These are phyloP conservation scores for Kernera saxatilis DNA, from an alignment of 345 rosid species.

Conservation along the genomic window DNA sequence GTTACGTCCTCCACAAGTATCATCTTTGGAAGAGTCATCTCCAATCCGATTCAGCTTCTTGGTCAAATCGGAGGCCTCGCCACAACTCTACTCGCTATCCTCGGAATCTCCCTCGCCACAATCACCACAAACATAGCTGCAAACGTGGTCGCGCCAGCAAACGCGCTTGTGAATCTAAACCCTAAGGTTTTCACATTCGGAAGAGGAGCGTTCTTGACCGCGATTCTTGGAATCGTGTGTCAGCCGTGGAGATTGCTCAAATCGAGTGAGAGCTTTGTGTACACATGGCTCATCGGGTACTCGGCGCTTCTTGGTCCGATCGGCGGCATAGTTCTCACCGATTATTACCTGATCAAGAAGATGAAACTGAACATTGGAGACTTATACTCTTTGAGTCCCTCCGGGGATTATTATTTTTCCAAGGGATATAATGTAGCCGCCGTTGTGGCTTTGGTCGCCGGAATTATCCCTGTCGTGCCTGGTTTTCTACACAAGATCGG, in stretches of 20 bases:
- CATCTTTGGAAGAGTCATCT: slow-evolving; percentile 72
- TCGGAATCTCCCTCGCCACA: slow-evolving; percentile 83
- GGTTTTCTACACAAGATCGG: slow-evolving; percentile 77
- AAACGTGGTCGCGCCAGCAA: slow-evolving; percentile 88
- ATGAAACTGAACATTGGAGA: slow-evolving; percentile 47
- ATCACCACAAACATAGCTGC: slow-evolving; percentile 91
- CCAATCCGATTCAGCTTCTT: slow-evolving; percentile 74
- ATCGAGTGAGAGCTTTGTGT: slow-evolving; percentile 93
- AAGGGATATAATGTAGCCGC: slow-evolving; percentile 68
- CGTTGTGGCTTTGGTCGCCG: slow-evolving; percentile 48
- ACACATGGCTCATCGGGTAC: slow-evolving; percentile 89
- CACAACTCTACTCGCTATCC: slow-evolving; percentile 54
- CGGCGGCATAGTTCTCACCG: slow-evolving; percentile 65
- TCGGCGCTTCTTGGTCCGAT: slow-evolving; percentile 89
- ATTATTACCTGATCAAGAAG: slow-evolving; percentile 61
- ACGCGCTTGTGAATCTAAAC: slow-evolving; percentile 80
- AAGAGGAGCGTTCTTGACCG: slow-evolving; percentile 78
- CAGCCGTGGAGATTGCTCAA: slow-evolving; percentile 87
- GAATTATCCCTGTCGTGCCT: slow-evolving; percentile 80
- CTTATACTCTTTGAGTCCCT: slow-evolving; percentile 52
- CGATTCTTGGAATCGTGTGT: slow-evolving; percentile 70
- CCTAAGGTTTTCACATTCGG: slow-evolving; percentile 78
- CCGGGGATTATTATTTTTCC: slow-evolving; percentile 56
- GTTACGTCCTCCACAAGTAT: slow-evolving; percentile 69
- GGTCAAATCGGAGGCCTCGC: slow-evolving; percentile 65